Conservation (phyloP, 257 asterid species). For the Scutellaria baicalensis region DNA sequence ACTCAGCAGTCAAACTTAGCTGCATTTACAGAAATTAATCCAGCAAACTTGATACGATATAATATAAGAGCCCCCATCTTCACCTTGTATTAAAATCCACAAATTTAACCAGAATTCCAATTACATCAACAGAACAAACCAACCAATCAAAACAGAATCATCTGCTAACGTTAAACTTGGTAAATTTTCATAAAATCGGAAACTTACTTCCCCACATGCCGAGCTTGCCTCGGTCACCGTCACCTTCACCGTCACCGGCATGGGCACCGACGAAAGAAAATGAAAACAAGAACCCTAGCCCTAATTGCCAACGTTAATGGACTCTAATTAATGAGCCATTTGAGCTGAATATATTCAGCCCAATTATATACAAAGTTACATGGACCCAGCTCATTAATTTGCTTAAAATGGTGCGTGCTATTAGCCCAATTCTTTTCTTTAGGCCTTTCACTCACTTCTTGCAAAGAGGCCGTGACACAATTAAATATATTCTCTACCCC, state of each 20-base stretch:
- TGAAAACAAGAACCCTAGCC: constrained; percentile 1
- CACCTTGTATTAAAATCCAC: neutral
- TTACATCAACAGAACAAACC: neutral
- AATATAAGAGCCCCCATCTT: neutral
- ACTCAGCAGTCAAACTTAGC: neutral
- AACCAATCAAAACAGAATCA: neutral
- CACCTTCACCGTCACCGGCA: no score
- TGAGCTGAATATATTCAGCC: neutral
- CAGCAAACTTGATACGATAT: neutral
- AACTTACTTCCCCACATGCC: constrained; percentile 25
- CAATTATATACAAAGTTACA: no score
- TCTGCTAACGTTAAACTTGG: neutral
- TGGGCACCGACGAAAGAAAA: neutral
- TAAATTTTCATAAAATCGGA: neutral
- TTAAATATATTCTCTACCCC: no score
- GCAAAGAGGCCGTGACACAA: no score
- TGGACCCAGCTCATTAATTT: no score
- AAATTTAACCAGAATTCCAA: neutral
- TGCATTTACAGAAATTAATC: neutral
- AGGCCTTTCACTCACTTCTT: no score
- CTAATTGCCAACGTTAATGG: neutral
- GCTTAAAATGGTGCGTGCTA: no score
- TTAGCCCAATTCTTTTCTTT: no score
- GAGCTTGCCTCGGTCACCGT: neutral
- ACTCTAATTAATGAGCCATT: neutral